Evolutionary conservation across 1,284 basidiomycete species (phyloP), one percentile per base, ranked within the genome.

Genomic region (Xerocomus amazonicus): DNA sequence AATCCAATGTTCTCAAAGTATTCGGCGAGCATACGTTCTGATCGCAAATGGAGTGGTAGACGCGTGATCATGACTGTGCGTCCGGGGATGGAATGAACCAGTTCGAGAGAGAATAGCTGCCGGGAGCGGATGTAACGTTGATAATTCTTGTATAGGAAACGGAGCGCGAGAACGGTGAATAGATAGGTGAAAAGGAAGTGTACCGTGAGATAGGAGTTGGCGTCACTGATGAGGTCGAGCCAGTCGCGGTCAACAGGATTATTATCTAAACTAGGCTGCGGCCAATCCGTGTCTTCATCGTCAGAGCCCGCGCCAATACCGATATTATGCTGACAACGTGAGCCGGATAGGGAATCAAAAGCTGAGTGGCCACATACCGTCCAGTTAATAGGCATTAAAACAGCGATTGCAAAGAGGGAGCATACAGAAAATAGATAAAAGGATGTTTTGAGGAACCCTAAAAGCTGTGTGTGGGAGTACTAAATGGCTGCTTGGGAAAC

Each of bases 381-480:
- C 73, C 87, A 84, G 60, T 97, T 96, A 46, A 96, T 77, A 1
- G 94, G 94, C 81, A 96, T 94, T 14, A 97, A 77, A 14, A 94
- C 81, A 1, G 80, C 67, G 1, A 86, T 73, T 6, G 92, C 91
- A 52, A 92, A 83, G 39, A 92, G 64, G 1, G 92, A 92, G 65
- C 91, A 88, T n/a, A 84, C 70, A 0, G 86, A 84, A 68, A 98
- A 97, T 28, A 97, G 78, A 62, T 88, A 84, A 68, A 97, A 98
- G 0, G 87, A 84, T 80, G 90, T 97, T 68, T 95, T 94, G 78
- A 94, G 89, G 73, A 99, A 99, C 59, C 86, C 91, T 33, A 99
- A 80, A 4, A 98, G 78, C 92, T 95, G 55, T 34, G 41, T 34
- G 41, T n/a, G 35, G 35, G n/a, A 31, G 41, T 9, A 31, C 9